These are phyloP conservation scores for Trichoderma asperellum DNA, from an alignment of 2,329 filamentous ascomycete genomes.

Conservation along the genomic window DNA sequence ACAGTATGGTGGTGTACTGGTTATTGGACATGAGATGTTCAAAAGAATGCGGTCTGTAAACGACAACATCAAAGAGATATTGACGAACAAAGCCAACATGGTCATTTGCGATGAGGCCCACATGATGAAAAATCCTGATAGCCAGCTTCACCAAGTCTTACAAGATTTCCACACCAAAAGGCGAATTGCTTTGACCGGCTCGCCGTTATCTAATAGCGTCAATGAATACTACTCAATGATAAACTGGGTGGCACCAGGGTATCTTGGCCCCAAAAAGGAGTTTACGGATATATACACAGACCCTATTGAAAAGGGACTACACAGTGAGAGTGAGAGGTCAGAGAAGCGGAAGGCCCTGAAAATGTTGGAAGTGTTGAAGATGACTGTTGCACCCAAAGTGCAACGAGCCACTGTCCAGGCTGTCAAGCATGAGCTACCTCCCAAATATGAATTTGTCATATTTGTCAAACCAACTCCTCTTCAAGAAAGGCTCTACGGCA, in stretches of 20 bases:
- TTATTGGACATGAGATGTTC: conserved; percentile 71
- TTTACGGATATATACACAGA: conserved; percentile 72
- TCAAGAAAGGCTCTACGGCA: conserved; percentile 66
- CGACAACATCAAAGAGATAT: conserved; percentile 43
- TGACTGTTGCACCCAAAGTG: conserved; percentile 76
- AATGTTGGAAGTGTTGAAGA: conserved; percentile 71
- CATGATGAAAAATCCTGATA: conserved; percentile 67
- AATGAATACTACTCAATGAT: conserved; percentile 86
- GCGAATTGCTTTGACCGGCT: conserved; percentile 84
- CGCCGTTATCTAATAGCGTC: conserved; percentile 82
- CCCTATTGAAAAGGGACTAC: conserved; percentile 75
- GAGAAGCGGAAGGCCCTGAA: conserved; percentile 66
- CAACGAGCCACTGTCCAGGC: conserved; percentile 71
- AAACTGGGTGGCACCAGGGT: conserved; percentile 81
- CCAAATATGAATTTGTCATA: conserved; percentile 82
- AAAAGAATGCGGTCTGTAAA: conserved; percentile 32
- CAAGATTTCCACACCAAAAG: conserved; percentile 65
- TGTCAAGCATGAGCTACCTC: conserved; percentile 68
- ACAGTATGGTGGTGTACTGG: conserved; percentile 68
- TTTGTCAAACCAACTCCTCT: conserved; percentile 69
- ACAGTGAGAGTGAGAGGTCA: conserved; percentile 59
- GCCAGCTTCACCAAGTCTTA: conserved; percentile 58
- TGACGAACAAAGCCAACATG: conserved; percentile 68
- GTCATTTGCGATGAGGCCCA: conserved; percentile 89
- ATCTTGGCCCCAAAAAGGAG: conserved; percentile 68